A percentile compares a stretch with the other conserved stretches of the same genome.
phyloP scores from a whole-genome alignment of 177 flowering plant species.

The Tripterygium wilfordii region DNA sequence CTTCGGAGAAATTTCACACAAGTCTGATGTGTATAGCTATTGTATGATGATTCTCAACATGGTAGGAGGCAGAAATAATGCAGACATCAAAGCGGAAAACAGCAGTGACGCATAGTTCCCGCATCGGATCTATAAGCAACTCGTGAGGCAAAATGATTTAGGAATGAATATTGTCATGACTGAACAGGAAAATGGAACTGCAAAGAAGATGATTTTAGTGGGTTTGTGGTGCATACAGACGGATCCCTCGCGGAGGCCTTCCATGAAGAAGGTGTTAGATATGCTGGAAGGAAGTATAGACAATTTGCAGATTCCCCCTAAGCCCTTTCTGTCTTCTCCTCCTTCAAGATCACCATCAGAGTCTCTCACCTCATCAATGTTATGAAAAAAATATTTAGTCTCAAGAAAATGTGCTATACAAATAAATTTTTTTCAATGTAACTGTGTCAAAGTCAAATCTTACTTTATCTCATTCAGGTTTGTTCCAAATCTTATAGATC shows the following conservation, averaged over 20 bases:
- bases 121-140: conserved; percentile 14
- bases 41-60: conserved; percentile 24
- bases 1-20: conserved; percentile 16
- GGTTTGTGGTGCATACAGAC: conserved; percentile 28
- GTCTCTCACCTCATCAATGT: background rate
- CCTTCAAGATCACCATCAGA: background rate
- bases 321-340: conserved; percentile 18
- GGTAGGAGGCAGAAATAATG: conserved; percentile 13
- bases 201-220: conserved; percentile 19
- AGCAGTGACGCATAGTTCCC: conserved; percentile 19
- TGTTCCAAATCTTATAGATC: too few species aligned
- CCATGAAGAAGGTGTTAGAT: conserved; percentile 20
- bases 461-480: too few species aligned
- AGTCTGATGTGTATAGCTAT: conserved; percentile 24
- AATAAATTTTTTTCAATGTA: too few species aligned
- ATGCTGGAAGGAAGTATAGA: conserved; percentile 23
- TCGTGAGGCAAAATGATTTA: background rate
- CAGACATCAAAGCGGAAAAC: background rate
- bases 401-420: too few species aligned
- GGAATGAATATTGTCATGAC: background rate
- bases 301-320: conserved; percentile 16
- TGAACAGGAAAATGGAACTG: conserved; percentile 5
- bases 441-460: too few species aligned
- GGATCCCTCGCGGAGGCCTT: conserved; percentile 15
- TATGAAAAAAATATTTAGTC: too few species aligned